Conservation (phyloP, 257 asterid genomes). For the Solanum chmielewskii region DNA sequence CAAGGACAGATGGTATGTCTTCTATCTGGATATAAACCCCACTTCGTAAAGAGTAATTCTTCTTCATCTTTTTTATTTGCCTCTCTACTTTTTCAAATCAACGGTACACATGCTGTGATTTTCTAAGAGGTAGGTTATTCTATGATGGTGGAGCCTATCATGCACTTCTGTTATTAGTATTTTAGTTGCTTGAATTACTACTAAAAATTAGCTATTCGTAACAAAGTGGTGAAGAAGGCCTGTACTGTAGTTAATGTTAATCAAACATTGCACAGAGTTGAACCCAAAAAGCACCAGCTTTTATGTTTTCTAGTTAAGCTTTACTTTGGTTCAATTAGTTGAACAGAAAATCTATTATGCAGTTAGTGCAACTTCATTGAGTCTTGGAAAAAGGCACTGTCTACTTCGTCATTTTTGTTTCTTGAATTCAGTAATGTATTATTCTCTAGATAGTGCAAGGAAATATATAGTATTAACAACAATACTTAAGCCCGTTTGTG, state of each 20-base stretch:
- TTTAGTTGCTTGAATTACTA: neutral
- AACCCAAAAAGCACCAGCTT: neutral
- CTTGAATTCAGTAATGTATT: neutral
- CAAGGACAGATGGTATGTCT: slow-evolving; percentile 91
- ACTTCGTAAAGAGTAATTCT: neutral
- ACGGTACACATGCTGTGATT: neutral
- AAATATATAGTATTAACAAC: neutral
- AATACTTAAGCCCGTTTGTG: slow-evolving; percentile 4
- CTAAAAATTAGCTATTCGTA: neutral
- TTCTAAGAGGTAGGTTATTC: neutral
- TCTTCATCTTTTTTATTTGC: neutral
- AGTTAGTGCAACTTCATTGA: neutral
- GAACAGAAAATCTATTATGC: neutral
- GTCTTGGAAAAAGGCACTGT: neutral
- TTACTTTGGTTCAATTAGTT: neutral
- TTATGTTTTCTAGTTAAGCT: neutral
- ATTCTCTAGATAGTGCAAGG: neutral
- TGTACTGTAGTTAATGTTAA: too few species aligned
- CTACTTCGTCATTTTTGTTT: neutral
- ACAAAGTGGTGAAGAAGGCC: neutral
- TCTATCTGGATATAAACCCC: neutral
- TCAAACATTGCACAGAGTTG: neutral
- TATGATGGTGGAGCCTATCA: neutral
- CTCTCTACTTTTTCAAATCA: neutral
- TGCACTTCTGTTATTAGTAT: neutral